Evolutionary conservation across 768 basidiomycete species (phyloP).

Genomic region (Chlorophyllum brunneum): DNA sequence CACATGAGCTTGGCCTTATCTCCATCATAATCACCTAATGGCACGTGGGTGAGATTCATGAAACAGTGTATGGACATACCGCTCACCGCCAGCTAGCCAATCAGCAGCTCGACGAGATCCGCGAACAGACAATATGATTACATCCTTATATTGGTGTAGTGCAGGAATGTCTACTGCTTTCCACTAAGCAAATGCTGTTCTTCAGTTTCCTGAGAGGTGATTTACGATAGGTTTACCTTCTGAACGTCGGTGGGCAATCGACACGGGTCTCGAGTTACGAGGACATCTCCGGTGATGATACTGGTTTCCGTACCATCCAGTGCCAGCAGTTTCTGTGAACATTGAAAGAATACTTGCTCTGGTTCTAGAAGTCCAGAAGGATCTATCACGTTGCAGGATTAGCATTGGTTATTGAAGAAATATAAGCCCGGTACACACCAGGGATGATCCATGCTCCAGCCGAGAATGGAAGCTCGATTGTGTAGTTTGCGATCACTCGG

Average conservation of each 20-base stretch:
- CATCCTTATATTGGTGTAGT: constrained; percentile 48
- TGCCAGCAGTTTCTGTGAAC: constrained; percentile 38
- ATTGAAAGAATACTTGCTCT: constrained; percentile 56
- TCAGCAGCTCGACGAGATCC: constrained; percentile 56
- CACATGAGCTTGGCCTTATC: constrained; percentile 58
- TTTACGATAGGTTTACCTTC: constrained; percentile 36
- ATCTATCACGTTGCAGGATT: constrained; percentile 33
- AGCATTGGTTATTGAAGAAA: neutral
- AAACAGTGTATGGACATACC: neutral
- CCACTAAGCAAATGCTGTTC: constrained; percentile 33
- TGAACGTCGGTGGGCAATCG: constrained; percentile 65
- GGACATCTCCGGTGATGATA: constrained; percentile 50
- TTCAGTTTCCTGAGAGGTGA: neutral
- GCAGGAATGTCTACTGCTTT: constrained; percentile 49
- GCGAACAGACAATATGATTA: constrained; percentile 54
- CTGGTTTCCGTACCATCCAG: constrained; percentile 44
- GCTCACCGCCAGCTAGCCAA: constrained; percentile 57
- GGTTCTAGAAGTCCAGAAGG: constrained; percentile 44
- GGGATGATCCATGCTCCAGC: constrained; percentile 61
- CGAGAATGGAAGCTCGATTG: constrained; percentile 53
- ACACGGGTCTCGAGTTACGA: constrained; percentile 67
- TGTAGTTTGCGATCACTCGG: constrained; percentile 36
- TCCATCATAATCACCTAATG: constrained; percentile 67
- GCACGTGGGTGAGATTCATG: neutral
- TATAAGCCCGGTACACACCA: constrained; percentile 32